phyloP scores from a whole-genome alignment of 345 rosid species.

The Linum tenue region DNA sequence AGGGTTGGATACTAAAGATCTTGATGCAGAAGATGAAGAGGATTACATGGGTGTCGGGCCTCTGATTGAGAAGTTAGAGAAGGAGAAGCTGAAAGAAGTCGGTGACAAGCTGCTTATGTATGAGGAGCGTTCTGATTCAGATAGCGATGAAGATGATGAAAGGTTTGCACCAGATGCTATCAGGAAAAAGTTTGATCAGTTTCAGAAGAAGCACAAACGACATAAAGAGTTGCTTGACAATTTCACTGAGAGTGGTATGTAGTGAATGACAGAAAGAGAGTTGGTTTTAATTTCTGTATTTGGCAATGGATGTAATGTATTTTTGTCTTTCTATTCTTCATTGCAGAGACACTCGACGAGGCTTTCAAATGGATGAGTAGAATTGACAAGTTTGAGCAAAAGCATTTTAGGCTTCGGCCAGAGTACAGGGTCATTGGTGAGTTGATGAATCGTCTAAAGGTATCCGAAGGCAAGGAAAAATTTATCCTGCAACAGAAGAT shows the following conservation, averaged over 20 bases:
- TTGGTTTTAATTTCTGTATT: background rate
- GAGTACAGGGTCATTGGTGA: slow-evolving; percentile 92
- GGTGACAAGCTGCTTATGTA: slow-evolving; percentile 20
- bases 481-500: slow-evolving; percentile 79
- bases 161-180: slow-evolving; percentile 30
- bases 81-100: slow-evolving; percentile 38
- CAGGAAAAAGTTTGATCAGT: slow-evolving; percentile 24
- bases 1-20: slow-evolving; percentile 64
- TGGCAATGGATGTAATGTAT: background rate
- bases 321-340: background rate
- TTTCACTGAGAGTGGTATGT: slow-evolving; percentile 43
- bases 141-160: slow-evolving; percentile 58
- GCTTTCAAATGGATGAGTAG: slow-evolving; percentile 65
- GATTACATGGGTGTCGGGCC: slow-evolving; percentile 74
- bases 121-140: slow-evolving; percentile 74
- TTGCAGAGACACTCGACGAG: slow-evolving; percentile 66
- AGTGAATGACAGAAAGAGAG: background rate
- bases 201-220: slow-evolving; percentile 50
- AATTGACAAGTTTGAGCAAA: slow-evolving; percentile 74
- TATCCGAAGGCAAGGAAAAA: slow-evolving; percentile 81
- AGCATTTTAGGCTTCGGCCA: slow-evolving; percentile 59
- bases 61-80: slow-evolving; percentile 66
- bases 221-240: slow-evolving; percentile 57
- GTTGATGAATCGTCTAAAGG: slow-evolving; percentile 65
- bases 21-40: slow-evolving; percentile 75